These are phyloP conservation scores for Carex parvula DNA, from an alignment of 176 grass and related monocot species.

Conservation along the genomic window DNA sequence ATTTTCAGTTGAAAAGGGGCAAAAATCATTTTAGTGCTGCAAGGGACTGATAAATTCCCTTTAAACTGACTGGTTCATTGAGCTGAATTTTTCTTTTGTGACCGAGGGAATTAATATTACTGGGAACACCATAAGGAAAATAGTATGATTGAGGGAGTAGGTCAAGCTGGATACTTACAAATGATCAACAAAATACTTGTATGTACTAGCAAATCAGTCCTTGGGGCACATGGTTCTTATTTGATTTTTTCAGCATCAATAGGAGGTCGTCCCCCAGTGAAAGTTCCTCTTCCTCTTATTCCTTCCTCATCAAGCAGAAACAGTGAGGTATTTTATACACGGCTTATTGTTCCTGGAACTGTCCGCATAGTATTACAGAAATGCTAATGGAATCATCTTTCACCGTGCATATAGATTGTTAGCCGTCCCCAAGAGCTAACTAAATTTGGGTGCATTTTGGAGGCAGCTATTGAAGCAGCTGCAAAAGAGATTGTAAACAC, in stretches of 20 bases:
- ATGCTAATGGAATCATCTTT: neutral
- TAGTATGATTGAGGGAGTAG: neutral
- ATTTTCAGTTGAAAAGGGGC: neutral
- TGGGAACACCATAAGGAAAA: neutral
- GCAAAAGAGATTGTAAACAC: conserved; percentile 38
- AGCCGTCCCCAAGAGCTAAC: conserved; percentile 23
- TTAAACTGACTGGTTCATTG: neutral
- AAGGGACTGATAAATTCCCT: neutral
- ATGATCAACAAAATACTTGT: neutral
- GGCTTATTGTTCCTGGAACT: conserved; percentile 1
- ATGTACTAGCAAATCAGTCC: neutral
- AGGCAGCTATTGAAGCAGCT: conserved; percentile 42
- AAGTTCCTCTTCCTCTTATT: conserved; percentile 38
- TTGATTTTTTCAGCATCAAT: conserved; percentile 14
- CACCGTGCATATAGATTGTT: neutral
- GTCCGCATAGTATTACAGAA: neutral
- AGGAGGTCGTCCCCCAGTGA: conserved; percentile 38
- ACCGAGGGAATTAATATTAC: neutral
- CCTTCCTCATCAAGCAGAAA: conserved; percentile 21
- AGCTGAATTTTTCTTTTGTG: neutral
- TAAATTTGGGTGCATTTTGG: conserved; percentile 33
- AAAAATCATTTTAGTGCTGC: neutral
- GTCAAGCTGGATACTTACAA: neutral
- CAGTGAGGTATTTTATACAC: conserved; percentile 25
- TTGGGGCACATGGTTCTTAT: neutral